Evolutionary conservation across 2,329 filamentous ascomycete species (phyloP), one percentile per base, ranked within the genome.

Genomic region (Neopestalotiopsis rosae): DNA sequence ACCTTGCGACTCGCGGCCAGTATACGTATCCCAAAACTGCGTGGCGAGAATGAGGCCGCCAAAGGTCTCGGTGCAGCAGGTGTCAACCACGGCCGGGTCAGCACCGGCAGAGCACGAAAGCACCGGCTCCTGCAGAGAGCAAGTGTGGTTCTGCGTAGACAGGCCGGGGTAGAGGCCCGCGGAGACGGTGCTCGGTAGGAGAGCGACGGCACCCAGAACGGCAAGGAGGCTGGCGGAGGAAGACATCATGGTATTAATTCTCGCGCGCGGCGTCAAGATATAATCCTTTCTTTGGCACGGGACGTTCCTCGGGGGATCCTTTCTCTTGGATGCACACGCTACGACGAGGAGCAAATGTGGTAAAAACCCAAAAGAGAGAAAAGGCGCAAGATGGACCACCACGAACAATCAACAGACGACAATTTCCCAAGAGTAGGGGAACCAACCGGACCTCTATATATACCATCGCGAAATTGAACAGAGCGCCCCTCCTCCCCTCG

Each of bases 11-110:
- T 91, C 89, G 40, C 84, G 81, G 2, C 89, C 89, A 0, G 90
- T 91, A 75, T 89, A 89, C 0, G 87, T 89, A 72, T 85, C 81
- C 90, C 90, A 92, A 77, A 89, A 90, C 71, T 91, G 89, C 0
- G 90, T 92, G 68, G 81, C 81, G 2, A 92, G 81, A 40, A 91
- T 75, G 5, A 92, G 82, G 4, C 90, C 90, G 34, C 90, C 90
- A 72, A 82, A 91, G 0, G 90, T 91, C 80, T 92, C 90, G 17
- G 84, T 83, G 73, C 90, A 92, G 83, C 90, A 92, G 1, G 86
- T 86, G 74, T 92, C 89, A 42, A 88, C 86, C 66, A 81, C 76
- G 42, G 73, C 78, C 1, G 81, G 82, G 30, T 79, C 77, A 5
- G 85, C 86, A 1, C 78, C 75, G 24, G 78, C 72, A 1, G 85